These are phyloP conservation scores for Septoria linicola DNA, from an alignment of 2,329 filamentous ascomycete genomes.

Conservation along the genomic window DNA sequence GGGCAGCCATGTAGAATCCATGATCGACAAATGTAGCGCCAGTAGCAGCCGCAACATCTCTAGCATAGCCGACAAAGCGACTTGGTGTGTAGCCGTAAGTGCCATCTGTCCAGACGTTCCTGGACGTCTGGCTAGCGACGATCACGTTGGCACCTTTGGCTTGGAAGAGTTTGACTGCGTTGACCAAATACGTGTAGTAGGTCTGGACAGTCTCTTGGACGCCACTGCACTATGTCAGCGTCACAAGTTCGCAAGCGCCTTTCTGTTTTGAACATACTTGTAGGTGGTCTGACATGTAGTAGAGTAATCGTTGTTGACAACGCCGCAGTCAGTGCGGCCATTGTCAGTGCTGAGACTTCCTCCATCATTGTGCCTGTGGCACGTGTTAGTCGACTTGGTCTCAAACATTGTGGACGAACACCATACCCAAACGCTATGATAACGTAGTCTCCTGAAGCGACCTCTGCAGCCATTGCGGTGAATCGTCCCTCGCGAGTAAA, in stretches of 20 bases:
- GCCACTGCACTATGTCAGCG: slow-evolving; percentile 15
- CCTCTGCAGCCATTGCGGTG: slow-evolving; percentile 52
- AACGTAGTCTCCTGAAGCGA: slow-evolving; percentile 62
- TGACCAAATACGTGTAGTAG: slow-evolving; percentile 59
- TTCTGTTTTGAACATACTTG: slow-evolving; percentile 15
- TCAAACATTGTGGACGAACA: too few relatives aligned
- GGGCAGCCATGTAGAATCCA: slow-evolving; percentile 57
- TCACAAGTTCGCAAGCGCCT: not conserved
- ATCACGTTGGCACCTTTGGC: slow-evolving; percentile 62
- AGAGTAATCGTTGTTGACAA: slow-evolving; percentile 54
- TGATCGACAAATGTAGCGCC: slow-evolving; percentile 57
- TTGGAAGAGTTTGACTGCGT: slow-evolving; percentile 55
- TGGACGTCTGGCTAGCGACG: slow-evolving; percentile 59
- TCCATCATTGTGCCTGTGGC: slow-evolving; percentile 61
- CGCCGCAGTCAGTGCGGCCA: slow-evolving; percentile 57
- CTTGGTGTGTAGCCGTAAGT: slow-evolving; percentile 49
- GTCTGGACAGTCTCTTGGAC: slow-evolving; percentile 57
- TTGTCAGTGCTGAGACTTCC: slow-evolving; percentile 61
- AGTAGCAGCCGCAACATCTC: slow-evolving; percentile 52
- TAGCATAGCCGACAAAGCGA: slow-evolving; percentile 59
- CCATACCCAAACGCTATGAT: slow-evolving; percentile 64
- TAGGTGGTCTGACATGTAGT: slow-evolving; percentile 43
- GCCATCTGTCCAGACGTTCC: slow-evolving; percentile 63
- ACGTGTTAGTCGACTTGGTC: too few relatives aligned
- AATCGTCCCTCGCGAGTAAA: slow-evolving; percentile 68